Evolutionary conservation across 2,329 filamentous ascomycete species (phyloP).

Genomic region (Incumbomyces delicatus): DNA sequence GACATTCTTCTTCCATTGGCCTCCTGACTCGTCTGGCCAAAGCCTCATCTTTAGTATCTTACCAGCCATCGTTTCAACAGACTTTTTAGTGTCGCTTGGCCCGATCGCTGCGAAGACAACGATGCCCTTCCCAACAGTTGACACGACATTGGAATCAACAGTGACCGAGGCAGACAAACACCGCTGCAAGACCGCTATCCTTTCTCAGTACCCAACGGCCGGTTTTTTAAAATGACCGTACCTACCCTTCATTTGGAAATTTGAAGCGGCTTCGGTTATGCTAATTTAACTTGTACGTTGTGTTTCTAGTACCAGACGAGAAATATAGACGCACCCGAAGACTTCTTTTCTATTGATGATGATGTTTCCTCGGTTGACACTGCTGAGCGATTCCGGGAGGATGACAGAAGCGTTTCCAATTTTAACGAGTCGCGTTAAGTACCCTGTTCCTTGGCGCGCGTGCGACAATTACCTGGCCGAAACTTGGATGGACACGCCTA

Average conservation of each 20-base stretch:
- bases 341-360: too few relatives aligned
- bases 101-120: conserved; percentile 87
- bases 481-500: too few relatives aligned
- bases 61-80: conserved; percentile 69
- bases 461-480: too few relatives aligned
- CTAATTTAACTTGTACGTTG: too few relatives aligned
- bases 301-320: too few relatives aligned
- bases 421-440: too few relatives aligned
- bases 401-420: too few relatives aligned
- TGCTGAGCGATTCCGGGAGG: too few relatives aligned
- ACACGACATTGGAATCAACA: conserved; percentile 81
- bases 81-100: conserved; percentile 80
- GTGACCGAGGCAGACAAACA: conserved; percentile 93
- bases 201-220: not conserved
- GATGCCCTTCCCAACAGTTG: conserved; percentile 80
- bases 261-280: too few relatives aligned
- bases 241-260: conserved; percentile 6
- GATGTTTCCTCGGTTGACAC: too few relatives aligned
- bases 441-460: too few relatives aligned
- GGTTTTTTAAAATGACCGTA: not conserved
- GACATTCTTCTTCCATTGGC: conserved; percentile 81
- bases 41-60: conserved; percentile 85
- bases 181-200: conserved; percentile 75
- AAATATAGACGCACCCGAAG: too few relatives aligned
- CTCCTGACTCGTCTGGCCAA: conserved; percentile 74